Base-by-base conservation (phyloP, 176 grass and related monocot genomes). In the Saccharum officinarum region DNA sequence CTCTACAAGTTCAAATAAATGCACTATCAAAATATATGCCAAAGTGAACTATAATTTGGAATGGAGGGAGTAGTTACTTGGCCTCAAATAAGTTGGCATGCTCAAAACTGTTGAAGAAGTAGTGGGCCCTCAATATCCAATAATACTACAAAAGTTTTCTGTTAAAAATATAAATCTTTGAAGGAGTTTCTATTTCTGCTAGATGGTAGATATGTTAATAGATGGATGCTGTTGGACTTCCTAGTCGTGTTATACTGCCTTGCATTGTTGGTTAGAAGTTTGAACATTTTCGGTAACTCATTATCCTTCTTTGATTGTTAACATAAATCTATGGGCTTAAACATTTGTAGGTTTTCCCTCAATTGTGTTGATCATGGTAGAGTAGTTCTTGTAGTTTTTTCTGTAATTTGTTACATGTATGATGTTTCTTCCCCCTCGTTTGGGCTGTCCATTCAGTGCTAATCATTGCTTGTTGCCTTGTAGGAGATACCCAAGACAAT, bases 401-500 rank as follows among this genome's bases (percentile, higher is more conserved):
- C 13, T 82, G 4, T 10, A 22, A 78, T 1, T 25, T 61, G 57
- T 11, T 23, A 25, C 25, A 15, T 17, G 6, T 34, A 69, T 33
- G 7, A 44, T 82, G 10, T 78, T 82, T 70, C 42, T 65, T 64
- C 55, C 34, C 3, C 65, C 33, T 77, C 28, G 18, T 8, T 69
- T 69, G 46, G 1, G 6, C 16, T 45, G 26, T 45, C 57, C 14
- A 63, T 84, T 86, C 23, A 34, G 14, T 68, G 68, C 64, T 87
- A 50, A 36, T 37, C 5, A 37, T 33, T 78, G 16, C 17, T 77
- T 22, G 83, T 86, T 84, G 8, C 15, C 28, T 81, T 31, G 9
- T 46, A 90, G 92, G 84, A 80, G 40, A 68, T 80, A 72, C 78
- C 84, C 9, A 75, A 67, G 13, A 83, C 38, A 77, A 72, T 25